Base-by-base conservation (phyloP, 345 rosid species). In the Raphanus sativus region DNA sequence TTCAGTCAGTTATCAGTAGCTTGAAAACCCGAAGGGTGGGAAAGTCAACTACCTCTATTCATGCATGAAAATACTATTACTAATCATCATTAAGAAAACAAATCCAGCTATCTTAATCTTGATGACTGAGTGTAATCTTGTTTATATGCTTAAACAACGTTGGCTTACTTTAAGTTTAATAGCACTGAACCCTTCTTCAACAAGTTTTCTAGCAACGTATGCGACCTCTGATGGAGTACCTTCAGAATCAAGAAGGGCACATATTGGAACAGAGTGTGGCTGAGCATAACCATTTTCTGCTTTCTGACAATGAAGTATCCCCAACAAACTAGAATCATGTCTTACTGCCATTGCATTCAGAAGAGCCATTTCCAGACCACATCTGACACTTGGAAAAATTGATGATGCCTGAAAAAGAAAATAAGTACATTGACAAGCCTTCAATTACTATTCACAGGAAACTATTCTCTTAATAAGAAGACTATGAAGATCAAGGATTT, bases 341-440 rank as follows among this genome's bases (percentile, higher is more conserved):
- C 84, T 87, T 77, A 59, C 87, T 42, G 94, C 91, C 45, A 90
- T 48, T 32, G 90, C 97, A 80, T 80, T 88, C 65, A 94, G 87
- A 56, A 94, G 82, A 70, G 97, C 97, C 98, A 92, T 90, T 87
- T 94, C 98, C 73, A 94, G 72, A 81, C 98, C 98, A 78, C 94
- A 94, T 85, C 93, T 83, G 71, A 94, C 97, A 86, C 97, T 94
- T 6, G 97, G 93, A 76, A 88, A 89, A 82, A 94, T 81, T 29
- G 95, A 86, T 82, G 77, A 74, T 80, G 84, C 93, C 97, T 94
- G 84, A 65, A 25, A 75, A 32, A n/a, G n/a, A n/a, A 75, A 38
- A 73, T 38, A 68, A 69, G 9, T 9, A 15, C 29, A 38, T 52
- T 36, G 70, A 79, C 29, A 38, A 62, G 33, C 70, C 29, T 68